Percentiles rank a stretch among this genome's conserved stretches.
Evolutionary conservation across 768 basidiomycete genomes (phyloP).

Genomic region (Russula olivacea): DNA sequence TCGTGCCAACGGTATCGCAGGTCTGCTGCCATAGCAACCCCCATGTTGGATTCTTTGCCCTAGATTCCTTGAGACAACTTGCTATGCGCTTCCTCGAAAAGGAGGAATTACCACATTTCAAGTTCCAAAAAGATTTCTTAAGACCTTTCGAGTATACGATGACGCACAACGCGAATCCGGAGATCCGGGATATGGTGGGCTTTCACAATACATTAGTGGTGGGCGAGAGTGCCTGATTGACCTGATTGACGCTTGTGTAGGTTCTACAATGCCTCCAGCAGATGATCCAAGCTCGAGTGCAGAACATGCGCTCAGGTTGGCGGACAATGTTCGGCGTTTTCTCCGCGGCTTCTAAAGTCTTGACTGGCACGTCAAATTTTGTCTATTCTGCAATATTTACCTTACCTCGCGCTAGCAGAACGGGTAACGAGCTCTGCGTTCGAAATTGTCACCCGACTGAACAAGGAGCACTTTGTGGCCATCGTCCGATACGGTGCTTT

Average conservation of each 20-base stretch:
- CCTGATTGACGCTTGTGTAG: constrained; percentile 36
- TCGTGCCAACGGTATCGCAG: constrained; percentile 38
- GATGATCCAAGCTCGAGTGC: constrained; percentile 93
- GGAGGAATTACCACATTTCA: constrained; percentile 96
- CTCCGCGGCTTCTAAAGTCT: constrained; percentile 88
- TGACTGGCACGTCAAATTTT: constrained; percentile 54
- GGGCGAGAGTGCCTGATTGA: not conserved
- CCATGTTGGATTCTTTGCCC: constrained; percentile 92
- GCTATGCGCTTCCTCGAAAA: constrained; percentile 99
- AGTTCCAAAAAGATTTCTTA: constrained; percentile 98
- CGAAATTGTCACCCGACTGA: constrained; percentile 88
- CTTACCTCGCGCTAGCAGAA: constrained; percentile 43
- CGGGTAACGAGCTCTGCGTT: constrained; percentile 90
- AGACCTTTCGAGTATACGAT: constrained; percentile 98
- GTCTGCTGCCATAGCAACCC: constrained; percentile 98
- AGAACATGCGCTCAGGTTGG: constrained; percentile 98
- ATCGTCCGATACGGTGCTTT: constrained; percentile 93
- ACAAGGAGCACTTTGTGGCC: constrained; percentile 83
- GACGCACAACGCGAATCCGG: constrained; percentile 92
- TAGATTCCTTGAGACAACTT: constrained; percentile 92
- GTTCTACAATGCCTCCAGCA: constrained; percentile 97
- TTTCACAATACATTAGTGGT: not conserved
- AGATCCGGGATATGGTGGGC: constrained; percentile 89
- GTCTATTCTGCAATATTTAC: not conserved
- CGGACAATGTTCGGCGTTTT: constrained; percentile 99